Evolutionary conservation across 106 monocot genomes (phyloP), one percentile per base, ranked within the genome.

Genomic region (Allium fistulosum): DNA sequence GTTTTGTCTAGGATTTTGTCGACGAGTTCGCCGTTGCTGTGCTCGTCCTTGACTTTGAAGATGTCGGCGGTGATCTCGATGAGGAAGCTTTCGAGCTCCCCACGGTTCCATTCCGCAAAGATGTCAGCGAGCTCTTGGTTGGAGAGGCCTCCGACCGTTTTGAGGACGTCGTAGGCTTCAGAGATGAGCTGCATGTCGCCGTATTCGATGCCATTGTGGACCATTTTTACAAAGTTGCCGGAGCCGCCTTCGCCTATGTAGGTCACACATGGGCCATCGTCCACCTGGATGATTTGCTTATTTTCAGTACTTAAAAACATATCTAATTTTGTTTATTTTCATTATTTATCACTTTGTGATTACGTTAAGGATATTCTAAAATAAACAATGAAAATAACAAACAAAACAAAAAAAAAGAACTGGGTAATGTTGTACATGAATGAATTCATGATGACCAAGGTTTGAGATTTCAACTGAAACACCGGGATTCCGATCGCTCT

Each of bases 11-110:
- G 58, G 28, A 77, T 71, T 53, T 71, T 77, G 65, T 77, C 77
- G 7, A 77, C 77, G 4, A 77, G 55, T 58, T 77, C 71, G 2
- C 77, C 77, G 1, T 65, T 28, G 26, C 71, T 56, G 6, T 77
- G 65, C 49, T 77, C 71, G 18, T 77, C 77, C 26, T 14, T 63
- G 15, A 77, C 71, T 13, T 52, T 68, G 48, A 78, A 73, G 45
- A 78, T 78, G 46, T 73, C 72, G 11, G 78, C 78, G 18, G 78
- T 78, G 26, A 78, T 78, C 68, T 78, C 78, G 26, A 78, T 73
- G 7, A 78, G 65, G 72, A 78, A 78, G 45, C 78, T 78, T 53
- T 72, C 72, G 13, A 78, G 78, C 78, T 72, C 78, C 3, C 78
- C 78, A 3, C 46, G 45, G 61, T 78, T 78, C 78, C 78, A 78